Evolutionary conservation across 2,329 filamentous ascomycete species (phyloP).

Genomic region (Colletotrichum cordylinicola): DNA sequence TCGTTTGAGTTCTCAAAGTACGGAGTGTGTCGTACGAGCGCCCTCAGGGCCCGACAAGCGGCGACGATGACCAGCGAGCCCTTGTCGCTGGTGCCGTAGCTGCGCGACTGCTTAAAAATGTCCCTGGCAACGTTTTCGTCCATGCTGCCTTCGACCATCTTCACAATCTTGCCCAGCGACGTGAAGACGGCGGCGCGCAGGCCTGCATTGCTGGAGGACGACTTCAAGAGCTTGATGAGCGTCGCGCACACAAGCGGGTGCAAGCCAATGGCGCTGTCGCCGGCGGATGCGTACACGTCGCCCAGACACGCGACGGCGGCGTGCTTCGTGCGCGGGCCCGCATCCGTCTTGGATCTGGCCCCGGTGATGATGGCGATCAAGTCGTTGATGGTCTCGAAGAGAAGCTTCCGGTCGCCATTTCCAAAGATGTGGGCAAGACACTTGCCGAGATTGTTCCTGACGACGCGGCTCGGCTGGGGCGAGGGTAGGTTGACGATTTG

Average conservation of each 20-base stretch:
- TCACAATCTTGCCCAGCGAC: slow-evolving; percentile 76
- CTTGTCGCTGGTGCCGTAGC: slow-evolving; percentile 79
- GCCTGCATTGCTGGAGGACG: slow-evolving; percentile 79
- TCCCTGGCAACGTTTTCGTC: slow-evolving; percentile 89
- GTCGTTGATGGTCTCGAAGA: slow-evolving; percentile 95
- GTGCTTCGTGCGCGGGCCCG: slow-evolving; percentile 81
- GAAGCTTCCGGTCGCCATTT: slow-evolving; percentile 85
- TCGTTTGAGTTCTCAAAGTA: slow-evolving; percentile 91
- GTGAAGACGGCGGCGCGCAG: slow-evolving; percentile 80
- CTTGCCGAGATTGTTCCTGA: slow-evolving; percentile 86
- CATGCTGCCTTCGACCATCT: slow-evolving; percentile 76
- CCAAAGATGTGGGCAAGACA: slow-evolving; percentile 84
- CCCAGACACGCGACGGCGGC: slow-evolving; percentile 87
- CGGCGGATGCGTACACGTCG: slow-evolving; percentile 88
- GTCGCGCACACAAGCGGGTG: slow-evolving; percentile 76
- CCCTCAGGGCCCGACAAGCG: slow-evolving; percentile 80
- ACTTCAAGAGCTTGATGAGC: slow-evolving; percentile 81
- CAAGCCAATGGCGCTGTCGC: slow-evolving; percentile 88
- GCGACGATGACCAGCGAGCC: slow-evolving; percentile 79
- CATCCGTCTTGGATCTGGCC: slow-evolving; percentile 77
- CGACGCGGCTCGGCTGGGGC: slow-evolving; percentile 84
- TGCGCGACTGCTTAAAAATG: slow-evolving; percentile 90
- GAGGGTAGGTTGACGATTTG: slow-evolving; percentile 85
- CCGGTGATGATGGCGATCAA: slow-evolving; percentile 74
- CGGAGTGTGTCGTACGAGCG: slow-evolving; percentile 72